Base-by-base conservation (phyloP, 176 grass and related monocot species). In the Puccinellia tenuiflora region DNA sequence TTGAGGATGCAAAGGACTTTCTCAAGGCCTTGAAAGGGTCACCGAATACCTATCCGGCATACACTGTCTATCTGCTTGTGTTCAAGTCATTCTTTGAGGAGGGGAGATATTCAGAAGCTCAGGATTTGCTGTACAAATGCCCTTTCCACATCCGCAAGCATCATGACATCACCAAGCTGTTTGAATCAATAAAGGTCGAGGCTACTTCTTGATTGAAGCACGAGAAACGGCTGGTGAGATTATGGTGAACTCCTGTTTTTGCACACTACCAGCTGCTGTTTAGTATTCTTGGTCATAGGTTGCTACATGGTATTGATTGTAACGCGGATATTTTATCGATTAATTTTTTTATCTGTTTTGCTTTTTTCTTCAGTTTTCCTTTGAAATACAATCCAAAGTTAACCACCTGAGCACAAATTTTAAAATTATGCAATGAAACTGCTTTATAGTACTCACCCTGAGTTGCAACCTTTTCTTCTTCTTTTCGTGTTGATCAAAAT, bases 61-160 rank as follows among this genome's bases (percentile, higher is more conserved):
- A 64, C 68, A 26, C 74, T 52, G 75, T 73, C 65, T 99, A 99
- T 50, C 38, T 93, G 54, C 55, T 92, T 65, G 34, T 96, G 60
- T 93, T 99, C 74, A 81, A 92, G 54, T 88, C 83, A n/a, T 93
- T 96, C 70, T 92, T 99, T 78, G 64, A 51, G 8, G 93, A 96
- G 87, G 85, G 84, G 42, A 96, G 93, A 83, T 90, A 90, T 78
- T 79, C 85, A 57, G 89, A 99, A 40, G 96, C 96, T 74, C 89
- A 90, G 37, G 91, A 96, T 76, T 87, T 99, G 77, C 78, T 99
- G 18, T 96, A 90, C 55, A 90, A 87, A 74, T 99, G 91, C 70
- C 93, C 96, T 34, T 55, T 78, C 78, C 96, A 99, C 84, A 89
- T 96, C 78, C 89, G 93, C 73, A 96, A 84, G 77, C 70, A 93